Conservation (phyloP, 352 stramenopile species). For the Stramenopiles sp. region DNA sequence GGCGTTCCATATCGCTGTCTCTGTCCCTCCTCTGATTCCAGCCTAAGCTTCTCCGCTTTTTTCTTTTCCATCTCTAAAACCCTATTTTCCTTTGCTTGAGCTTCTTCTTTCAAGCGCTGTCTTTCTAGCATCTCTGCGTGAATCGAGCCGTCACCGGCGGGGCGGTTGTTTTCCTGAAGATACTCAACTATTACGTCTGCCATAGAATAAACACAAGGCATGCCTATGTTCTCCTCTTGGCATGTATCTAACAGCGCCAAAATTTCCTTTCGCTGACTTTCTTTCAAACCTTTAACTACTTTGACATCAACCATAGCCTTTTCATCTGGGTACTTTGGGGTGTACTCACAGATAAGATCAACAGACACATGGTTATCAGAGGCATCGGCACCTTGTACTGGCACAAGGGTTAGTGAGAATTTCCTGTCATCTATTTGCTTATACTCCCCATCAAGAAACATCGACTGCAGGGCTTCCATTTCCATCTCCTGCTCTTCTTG, state of each 20-base stretch:
- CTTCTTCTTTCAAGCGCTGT: neutral
- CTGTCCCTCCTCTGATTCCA: neutral
- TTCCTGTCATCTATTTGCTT: neutral
- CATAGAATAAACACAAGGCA: neutral
- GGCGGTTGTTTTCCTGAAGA: neutral
- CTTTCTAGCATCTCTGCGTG: neutral
- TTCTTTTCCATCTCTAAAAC: neutral
- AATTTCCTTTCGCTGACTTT: neutral
- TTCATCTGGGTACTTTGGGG: neutral
- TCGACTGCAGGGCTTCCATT: neutral
- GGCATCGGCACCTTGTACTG: neutral
- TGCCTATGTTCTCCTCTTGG: neutral
- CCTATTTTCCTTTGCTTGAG: neutral
- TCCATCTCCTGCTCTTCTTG: conserved; percentile 2
- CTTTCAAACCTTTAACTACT: conserved; percentile 2
- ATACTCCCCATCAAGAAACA: neutral
- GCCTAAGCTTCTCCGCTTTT: neutral
- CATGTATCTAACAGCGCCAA: neutral
- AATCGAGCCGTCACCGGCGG: neutral
- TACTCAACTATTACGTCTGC: neutral
- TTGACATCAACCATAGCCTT: neutral
- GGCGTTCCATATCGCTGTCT: neutral
- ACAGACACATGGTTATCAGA: neutral
- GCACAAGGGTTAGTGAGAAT: neutral
- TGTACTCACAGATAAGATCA: neutral